Base-by-base conservation (phyloP, 305 asterid species). In the Salvia sclarea region DNA sequence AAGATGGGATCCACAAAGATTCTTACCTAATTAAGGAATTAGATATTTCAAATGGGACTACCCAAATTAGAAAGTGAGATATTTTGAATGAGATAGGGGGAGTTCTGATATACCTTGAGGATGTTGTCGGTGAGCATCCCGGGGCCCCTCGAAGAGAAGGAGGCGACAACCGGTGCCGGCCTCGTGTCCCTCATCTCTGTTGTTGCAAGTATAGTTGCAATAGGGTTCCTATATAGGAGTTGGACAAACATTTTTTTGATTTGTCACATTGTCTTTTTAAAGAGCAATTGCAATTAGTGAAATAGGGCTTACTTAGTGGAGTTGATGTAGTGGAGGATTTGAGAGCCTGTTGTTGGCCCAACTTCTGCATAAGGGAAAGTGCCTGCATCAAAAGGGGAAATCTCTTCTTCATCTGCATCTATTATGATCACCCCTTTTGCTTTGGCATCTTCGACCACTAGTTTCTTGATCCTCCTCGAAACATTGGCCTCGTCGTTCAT, bases 111-210 rank as follows among this genome's bases (percentile, higher is more conserved):
- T 54, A 70, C 95, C 92, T 89, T 89, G 69, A 89, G 92, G 69
- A 89, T 80, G 64, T 89, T 82, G 52, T 83, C 86, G 0, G 88
- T 86, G 50, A 83, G 81, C 35, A 65, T 40, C 24, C 82, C 88
- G 6, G 96, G 94, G 14, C 96, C 96, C 35, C 96, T 82, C 14
- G 96, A 86, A 20, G 96, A 89, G 81, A 83, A 84, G 37, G 84
- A 71, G 53, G 93, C 93, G 8, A 88, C 91, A n/a, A 81, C 72
- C 16, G 96, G 93, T 58, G 94, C 90, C 31, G 91, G 88, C 73
- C 66, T 86, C 35, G 68, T 25, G 14, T 66, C 66, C 30, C 47
- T 71, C 24, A 83, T 75, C 66, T 81, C 87, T 11, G 25, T 58
- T 59, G 92, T 21, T 30, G 87, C 67, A 75, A 83, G 86, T 72